Conservation (phyloP, 1,139 yeast genomes). For the Meyerozyma smithsonii region DNA sequence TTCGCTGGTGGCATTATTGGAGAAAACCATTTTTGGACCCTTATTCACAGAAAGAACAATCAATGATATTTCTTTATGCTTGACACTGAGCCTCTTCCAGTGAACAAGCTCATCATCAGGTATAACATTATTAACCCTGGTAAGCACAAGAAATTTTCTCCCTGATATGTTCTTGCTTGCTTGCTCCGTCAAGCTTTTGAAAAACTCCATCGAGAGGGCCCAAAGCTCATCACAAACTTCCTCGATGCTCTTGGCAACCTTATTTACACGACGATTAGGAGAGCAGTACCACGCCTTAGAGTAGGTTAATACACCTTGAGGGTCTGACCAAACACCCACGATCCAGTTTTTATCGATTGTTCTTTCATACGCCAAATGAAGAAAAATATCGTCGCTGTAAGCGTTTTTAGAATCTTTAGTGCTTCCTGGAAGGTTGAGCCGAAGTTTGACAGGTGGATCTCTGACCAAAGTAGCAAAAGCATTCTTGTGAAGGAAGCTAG, state of each 20-base stretch:
- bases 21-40: slow-evolving; percentile 53
- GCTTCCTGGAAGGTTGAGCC: slow-evolving; percentile 38
- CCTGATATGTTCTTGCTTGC: slow-evolving; percentile 33
- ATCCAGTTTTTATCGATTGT: slow-evolving; percentile 82
- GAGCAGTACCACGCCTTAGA: slow-evolving; percentile 66
- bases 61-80: slow-evolving; percentile 58
- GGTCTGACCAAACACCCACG: slow-evolving; percentile 87
- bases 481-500: slow-evolving; percentile 6
- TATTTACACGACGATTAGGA: slow-evolving; percentile 11
- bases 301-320: slow-evolving; percentile 60
- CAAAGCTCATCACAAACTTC: slow-evolving; percentile 37
- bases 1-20: slow-evolving; percentile 8
- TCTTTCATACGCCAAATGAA: slow-evolving; percentile 83
- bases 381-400: slow-evolving; percentile 60
- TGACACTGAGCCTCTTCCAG: slow-evolving; percentile 65
- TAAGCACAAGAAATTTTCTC: slow-evolving; percentile 59
- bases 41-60: slow-evolving; percentile 72
- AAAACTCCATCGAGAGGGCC: slow-evolving; percentile 33
- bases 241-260: slow-evolving; percentile 15
- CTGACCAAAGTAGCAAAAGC: slow-evolving; percentile 41
- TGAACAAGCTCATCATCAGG: slow-evolving; percentile 78
- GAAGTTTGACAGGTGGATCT: slow-evolving; percentile 43
- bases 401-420: slow-evolving; percentile 12
- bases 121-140: slow-evolving; percentile 64
- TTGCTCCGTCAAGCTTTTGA: slow-evolving; percentile 33